Conservation (phyloP, 495 filamentous ascomycete species). For the Aspergillus baeticus region DNA sequence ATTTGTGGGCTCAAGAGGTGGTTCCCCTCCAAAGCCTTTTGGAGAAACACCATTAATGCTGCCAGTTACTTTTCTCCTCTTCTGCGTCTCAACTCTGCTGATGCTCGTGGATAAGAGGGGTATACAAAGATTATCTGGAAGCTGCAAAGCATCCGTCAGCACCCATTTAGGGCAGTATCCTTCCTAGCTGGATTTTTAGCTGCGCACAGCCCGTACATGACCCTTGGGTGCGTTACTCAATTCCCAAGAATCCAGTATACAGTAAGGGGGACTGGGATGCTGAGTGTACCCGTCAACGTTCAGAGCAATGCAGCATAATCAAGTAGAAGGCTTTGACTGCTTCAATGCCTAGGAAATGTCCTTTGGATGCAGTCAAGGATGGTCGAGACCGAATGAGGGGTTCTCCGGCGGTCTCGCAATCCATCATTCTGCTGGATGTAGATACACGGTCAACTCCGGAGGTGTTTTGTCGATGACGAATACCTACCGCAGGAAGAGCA, state of each 20-base stretch:
- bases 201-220: not conserved
- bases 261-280: conserved; percentile 2
- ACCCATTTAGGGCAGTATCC: no score
- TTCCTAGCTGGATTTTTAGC: not conserved
- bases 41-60: no score
- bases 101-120: no score
- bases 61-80: no score
- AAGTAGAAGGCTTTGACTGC: not conserved
- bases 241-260: conserved; percentile 2
- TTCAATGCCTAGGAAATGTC: conserved; percentile 3
- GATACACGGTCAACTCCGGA: no score
- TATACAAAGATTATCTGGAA: no score
- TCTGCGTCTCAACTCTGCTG: no score
- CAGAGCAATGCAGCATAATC: not conserved
- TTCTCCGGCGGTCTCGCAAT: not conserved
- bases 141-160: no score
- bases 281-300: not conserved
- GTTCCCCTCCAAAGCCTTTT: no score
- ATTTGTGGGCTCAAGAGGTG: not conserved
- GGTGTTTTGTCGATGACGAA: not conserved
- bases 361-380: not conserved
- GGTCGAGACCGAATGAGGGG: conserved; percentile 2
- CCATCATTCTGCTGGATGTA: not conserved
- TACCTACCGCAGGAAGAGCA: not conserved
- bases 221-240: not conserved